A percentile compares a stretch with the other conserved stretches of the same genome.
phyloP scores from a whole-genome alignment of 805 yeast genomes.

The Lipomyces starkeyi region DNA sequence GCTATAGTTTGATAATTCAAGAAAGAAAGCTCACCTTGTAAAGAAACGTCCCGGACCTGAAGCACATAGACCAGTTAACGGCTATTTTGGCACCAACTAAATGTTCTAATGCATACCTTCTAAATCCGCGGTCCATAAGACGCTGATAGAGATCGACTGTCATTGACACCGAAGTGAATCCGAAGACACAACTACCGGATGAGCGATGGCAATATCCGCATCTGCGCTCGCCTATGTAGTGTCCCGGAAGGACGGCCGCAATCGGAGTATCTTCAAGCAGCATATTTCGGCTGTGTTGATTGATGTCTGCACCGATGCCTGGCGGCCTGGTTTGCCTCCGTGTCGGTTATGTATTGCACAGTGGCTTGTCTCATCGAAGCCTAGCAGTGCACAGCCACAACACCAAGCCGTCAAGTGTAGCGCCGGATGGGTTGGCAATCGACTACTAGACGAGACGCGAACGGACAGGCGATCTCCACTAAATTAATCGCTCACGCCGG shows the following conservation, averaged over 20 bases:
- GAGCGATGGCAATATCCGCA: constrained; percentile 79
- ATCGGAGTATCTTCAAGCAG: constrained; percentile 15
- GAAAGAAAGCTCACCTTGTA: constrained; percentile 48
- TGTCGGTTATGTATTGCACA: too few species aligned
- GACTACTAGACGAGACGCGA: too few species aligned
- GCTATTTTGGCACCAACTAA: not conserved
- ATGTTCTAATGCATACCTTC: constrained; percentile 27
- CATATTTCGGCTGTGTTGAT: constrained; percentile 7
- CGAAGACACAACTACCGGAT: constrained; percentile 39
- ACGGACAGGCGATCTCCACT: too few species aligned
- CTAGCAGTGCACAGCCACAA: too few species aligned
- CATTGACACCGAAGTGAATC: constrained; percentile 54
- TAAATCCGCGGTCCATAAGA: constrained; percentile 71
- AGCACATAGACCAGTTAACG: constrained; percentile 46
- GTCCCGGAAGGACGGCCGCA: constrained; percentile 21
- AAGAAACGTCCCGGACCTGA: constrained; percentile 73
- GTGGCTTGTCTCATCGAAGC: too few species aligned
- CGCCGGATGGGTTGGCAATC: too few species aligned
- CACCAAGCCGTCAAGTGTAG: too few species aligned
- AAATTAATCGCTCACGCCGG: too few species aligned
- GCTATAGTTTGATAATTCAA: not conserved
- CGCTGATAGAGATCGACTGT: constrained; percentile 62
- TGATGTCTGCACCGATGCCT: too few species aligned
- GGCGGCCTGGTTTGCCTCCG: too few species aligned
- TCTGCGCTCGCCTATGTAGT: constrained; percentile 39